These are phyloP conservation scores for Thamnidium elegans DNA, from an alignment of 192 early-diverging fungal species.

Conservation along the genomic window DNA sequence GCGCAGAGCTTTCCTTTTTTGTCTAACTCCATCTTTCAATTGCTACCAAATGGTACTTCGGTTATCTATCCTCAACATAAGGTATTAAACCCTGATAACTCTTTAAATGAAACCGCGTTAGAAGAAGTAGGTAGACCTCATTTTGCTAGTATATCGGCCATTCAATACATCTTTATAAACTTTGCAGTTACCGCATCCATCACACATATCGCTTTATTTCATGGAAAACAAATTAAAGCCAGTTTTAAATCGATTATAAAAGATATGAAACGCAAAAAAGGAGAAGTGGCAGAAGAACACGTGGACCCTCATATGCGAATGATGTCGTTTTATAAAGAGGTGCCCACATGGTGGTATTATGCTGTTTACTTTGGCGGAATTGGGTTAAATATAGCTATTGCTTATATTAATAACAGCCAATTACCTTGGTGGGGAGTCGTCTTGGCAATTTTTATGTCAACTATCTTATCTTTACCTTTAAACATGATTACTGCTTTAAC, in stretches of 20 bases:
- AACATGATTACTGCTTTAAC: constrained; percentile 52
- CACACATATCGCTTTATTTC: constrained; percentile 53
- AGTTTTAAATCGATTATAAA: constrained; percentile 49
- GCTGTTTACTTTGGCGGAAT: constrained; percentile 45
- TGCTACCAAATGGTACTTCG: constrained; percentile 39
- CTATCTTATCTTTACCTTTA: constrained; percentile 45
- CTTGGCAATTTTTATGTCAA: constrained; percentile 31
- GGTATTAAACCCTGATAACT: constrained; percentile 45
- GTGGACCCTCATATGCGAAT: constrained; percentile 59
- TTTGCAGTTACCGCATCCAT: constrained; percentile 58
- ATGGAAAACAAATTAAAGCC: constrained; percentile 61
- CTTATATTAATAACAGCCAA: constrained; percentile 26
- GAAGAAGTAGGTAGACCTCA: constrained; percentile 44
- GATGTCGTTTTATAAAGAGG: constrained; percentile 65
- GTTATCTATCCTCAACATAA: constrained; percentile 28
- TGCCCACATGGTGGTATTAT: constrained; percentile 71
- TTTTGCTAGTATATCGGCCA: constrained; percentile 52
- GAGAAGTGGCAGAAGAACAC: neutral
- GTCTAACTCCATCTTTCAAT: constrained; percentile 43
- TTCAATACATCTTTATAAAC: constrained; percentile 57
- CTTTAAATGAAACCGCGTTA: constrained; percentile 47
- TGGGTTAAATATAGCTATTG: constrained; percentile 38
- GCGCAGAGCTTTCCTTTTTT: constrained; percentile 53
- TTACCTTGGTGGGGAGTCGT: constrained; percentile 40
- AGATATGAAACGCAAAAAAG: constrained; percentile 20